phyloP scores from a whole-genome alignment of 495 filamentous ascomycete genomes.

The Penicillium simplicissimum region DNA sequence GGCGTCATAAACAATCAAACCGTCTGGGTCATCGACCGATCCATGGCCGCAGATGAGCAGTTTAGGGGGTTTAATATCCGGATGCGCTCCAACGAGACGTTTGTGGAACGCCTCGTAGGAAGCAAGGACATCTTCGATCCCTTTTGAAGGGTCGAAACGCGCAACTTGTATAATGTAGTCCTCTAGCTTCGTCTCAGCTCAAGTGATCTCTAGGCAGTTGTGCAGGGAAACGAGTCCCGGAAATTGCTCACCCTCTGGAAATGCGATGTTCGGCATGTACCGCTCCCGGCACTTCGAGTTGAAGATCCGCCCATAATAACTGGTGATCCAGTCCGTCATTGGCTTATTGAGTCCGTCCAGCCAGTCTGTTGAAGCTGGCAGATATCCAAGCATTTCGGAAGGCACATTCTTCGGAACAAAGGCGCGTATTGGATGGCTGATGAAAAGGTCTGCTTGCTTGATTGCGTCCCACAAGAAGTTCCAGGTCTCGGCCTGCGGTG shows the following conservation, averaged over 20 bases:
- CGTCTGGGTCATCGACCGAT: constrained; percentile 2
- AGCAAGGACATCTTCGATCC: neutral
- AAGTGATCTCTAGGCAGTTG: too few relatives aligned
- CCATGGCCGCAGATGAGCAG: constrained; percentile 50
- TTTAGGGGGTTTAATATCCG: constrained; percentile 68
- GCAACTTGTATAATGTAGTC: constrained; percentile 1
- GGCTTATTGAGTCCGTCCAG: constrained; percentile 73
- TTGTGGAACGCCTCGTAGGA: neutral
- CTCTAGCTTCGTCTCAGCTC: neutral
- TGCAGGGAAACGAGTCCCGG: too few relatives aligned
- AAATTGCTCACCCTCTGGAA: constrained; percentile 42
- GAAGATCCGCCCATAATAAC: constrained; percentile 66
- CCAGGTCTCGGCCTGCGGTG: too few relatives aligned
- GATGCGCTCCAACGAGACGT: constrained; percentile 47
- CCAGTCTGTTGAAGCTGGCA: constrained; percentile 22
- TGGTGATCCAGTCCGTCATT: constrained; percentile 59
- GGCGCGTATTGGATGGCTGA: too few relatives aligned
- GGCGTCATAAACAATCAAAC: constrained; percentile 30
- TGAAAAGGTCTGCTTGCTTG: too few relatives aligned
- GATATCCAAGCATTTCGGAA: too few relatives aligned
- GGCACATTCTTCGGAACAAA: too few relatives aligned
- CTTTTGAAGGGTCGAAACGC: constrained; percentile 2
- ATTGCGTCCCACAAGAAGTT: too few relatives aligned
- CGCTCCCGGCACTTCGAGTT: constrained; percentile 53
- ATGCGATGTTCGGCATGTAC: constrained; percentile 54